Evolutionary conservation across 2,329 filamentous ascomycete genomes (phyloP).

Genomic region (Aspergillus luchuensis): DNA sequence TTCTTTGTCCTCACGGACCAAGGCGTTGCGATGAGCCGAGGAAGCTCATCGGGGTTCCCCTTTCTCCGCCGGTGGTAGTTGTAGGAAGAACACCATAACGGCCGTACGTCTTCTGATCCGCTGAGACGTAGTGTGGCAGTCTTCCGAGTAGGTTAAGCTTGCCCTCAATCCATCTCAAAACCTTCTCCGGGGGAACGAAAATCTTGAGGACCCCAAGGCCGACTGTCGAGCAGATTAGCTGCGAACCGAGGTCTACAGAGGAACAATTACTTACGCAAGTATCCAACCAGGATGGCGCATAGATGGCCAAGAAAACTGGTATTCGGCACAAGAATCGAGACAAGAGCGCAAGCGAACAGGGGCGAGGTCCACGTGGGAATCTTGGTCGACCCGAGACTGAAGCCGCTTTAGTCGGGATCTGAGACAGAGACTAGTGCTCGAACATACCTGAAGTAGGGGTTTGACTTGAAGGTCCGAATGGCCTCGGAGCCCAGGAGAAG

Average conservation of each 20-base stretch:
- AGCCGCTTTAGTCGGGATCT: conserved; percentile 23
- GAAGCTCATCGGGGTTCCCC: conserved; percentile 58
- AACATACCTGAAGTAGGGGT: conserved; percentile 70
- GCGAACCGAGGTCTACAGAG: neutral
- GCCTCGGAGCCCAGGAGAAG: conserved; percentile 81
- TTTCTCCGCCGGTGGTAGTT: conserved; percentile 35
- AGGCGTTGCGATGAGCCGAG: conserved; percentile 66
- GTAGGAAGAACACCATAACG: conserved; percentile 85
- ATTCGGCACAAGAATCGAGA: conserved; percentile 74
- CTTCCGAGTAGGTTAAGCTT: conserved; percentile 83
- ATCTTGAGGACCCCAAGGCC: conserved; percentile 87
- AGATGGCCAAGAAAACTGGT: conserved; percentile 86
- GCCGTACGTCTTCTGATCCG: conserved; percentile 95
- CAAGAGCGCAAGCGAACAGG: conserved; percentile 72
- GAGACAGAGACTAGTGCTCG: neutral
- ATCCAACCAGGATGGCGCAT: conserved; percentile 80
- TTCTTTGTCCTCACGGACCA: conserved; percentile 58
- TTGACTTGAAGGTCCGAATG: conserved; percentile 78
- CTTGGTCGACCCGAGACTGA: conserved; percentile 60
- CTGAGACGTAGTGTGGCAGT: conserved; percentile 87
- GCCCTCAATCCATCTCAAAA: conserved; percentile 82
- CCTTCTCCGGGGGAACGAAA: conserved; percentile 84
- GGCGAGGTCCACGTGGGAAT: conserved; percentile 94
- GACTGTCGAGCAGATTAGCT: conserved; percentile 51
- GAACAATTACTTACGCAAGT: conserved; percentile 66